A percentile compares a stretch with the other conserved stretches of the same genome.
These are phyloP conservation scores for Soucietia sequanensis DNA, from an alignment of 805 yeast genomes.

Conservation along the genomic window DNA sequence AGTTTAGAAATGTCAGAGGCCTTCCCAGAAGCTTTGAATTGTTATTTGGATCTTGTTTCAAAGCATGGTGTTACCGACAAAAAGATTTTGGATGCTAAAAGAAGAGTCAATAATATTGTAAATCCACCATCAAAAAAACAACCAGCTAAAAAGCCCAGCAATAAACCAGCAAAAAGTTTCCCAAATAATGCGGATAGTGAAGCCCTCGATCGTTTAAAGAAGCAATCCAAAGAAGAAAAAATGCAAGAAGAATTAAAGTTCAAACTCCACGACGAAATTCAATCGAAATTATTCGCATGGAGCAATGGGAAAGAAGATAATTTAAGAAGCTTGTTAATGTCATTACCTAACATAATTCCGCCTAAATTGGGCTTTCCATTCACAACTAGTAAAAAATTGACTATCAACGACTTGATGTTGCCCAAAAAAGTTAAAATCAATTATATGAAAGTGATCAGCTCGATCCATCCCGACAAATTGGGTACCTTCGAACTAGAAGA, in stretches of 20 bases:
- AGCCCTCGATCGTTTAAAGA: conserved; percentile 47
- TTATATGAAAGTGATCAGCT: conserved; percentile 78
- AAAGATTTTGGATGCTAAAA: conserved; percentile 71
- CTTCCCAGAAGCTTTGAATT: conserved; percentile 57
- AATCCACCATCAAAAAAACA: conserved; percentile 44
- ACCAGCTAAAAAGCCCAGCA: conserved; percentile 10
- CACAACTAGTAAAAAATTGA: conserved; percentile 37
- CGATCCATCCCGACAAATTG: conserved; percentile 84
- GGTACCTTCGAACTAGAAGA: conserved; percentile 60
- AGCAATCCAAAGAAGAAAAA: conserved; percentile 52
- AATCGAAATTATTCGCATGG: conserved; percentile 59
- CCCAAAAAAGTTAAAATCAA: conserved; percentile 85
- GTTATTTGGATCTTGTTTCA: conserved; percentile 62
- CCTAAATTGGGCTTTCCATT: conserved; percentile 27
- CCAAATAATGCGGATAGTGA: conserved; percentile 6
- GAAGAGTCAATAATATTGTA: conserved; percentile 68
- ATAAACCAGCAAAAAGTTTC: conserved; percentile 8
- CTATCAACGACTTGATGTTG: conserved; percentile 73
- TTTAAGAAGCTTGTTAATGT: conserved; percentile 70
- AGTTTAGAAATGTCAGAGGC: conserved; percentile 78
- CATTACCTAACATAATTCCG: conserved; percentile 65
- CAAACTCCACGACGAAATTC: conserved; percentile 62
- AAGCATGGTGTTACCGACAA: conserved; percentile 62
- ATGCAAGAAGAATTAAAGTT: conserved; percentile 47
- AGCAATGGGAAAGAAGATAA: conserved; percentile 74